These are phyloP conservation scores for Heterobasidion irregulare DNA, from an alignment of 1,284 basidiomycete species.

Conservation along the genomic window DNA sequence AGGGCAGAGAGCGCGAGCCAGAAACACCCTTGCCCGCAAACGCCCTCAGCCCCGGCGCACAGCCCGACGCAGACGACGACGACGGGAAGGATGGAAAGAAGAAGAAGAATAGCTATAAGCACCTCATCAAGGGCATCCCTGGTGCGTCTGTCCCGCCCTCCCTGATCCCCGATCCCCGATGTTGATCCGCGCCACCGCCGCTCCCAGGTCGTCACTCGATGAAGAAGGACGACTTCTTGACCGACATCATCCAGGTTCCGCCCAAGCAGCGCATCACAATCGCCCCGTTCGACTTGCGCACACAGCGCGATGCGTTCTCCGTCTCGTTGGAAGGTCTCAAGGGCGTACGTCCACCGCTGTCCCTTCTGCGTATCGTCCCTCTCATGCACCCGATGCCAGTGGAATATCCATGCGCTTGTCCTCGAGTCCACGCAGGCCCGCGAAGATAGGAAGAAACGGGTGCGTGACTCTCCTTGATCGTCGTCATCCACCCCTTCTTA, in stretches of 20 bases:
- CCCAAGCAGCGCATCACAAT: constrained; percentile 66
- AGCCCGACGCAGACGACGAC: constrained; percentile 48
- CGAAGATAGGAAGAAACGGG: constrained; percentile 72
- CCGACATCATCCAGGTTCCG: constrained; percentile 54
- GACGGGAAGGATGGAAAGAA: constrained; percentile 57
- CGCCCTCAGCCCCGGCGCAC: constrained; percentile 32
- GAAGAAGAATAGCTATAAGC: constrained; percentile 70
- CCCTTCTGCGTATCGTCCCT: constrained; percentile 9
- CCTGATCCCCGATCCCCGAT: background rate
- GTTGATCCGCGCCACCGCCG: constrained; percentile 6
- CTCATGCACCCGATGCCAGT: constrained; percentile 30
- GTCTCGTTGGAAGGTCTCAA: constrained; percentile 68
- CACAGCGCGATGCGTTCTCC: constrained; percentile 63
- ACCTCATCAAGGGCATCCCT: constrained; percentile 69
- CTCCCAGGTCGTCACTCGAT: constrained; percentile 65
- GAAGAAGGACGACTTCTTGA: constrained; percentile 72
- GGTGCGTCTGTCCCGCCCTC: constrained; percentile 34
- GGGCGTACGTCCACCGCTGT: constrained; percentile 46
- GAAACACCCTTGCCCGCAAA: constrained; percentile 15
- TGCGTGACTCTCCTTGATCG: constrained; percentile 25
- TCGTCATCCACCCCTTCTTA: background rate
- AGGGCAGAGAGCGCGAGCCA: constrained; percentile 48
- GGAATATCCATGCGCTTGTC: constrained; percentile 58
- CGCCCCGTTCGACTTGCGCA: constrained; percentile 53
- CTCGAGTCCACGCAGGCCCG: constrained; percentile 66